Evolutionary conservation across 495 filamentous ascomycete species (phyloP), one percentile per base, ranked within the genome.

Genomic region (Trypethelium eluteriae): DNA sequence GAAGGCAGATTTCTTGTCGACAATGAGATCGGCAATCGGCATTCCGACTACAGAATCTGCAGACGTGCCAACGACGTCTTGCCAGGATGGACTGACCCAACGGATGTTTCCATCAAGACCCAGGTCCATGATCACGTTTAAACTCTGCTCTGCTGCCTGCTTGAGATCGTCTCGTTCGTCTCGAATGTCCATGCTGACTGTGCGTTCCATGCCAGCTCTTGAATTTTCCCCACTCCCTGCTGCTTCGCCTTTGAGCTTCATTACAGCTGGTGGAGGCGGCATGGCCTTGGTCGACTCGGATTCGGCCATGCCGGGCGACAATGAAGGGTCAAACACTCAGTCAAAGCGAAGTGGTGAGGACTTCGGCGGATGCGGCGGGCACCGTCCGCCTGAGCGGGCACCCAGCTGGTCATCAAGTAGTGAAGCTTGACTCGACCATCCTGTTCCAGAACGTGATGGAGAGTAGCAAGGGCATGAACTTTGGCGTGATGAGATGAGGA

Each of bases 31-130:
- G 39, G 89, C 83, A 68, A 98, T 92, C 62, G 88, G 79, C 62
- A 84, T 89, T 62, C 90, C 89, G 63, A 89, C 80, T 62, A 97
- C 87, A 12, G 88, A 83, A 16, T 89, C 85, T 18, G 86, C 84
- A 50, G 82, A 71, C 3, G 90, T 92, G 62, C 94, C 94, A 59
- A 98, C 87, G 56, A 98, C 89, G 72, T 96, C 91, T 66, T 85
- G 85, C 94, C 94, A 98, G n/a, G 93, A 96, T 9, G 92, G 89
- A 76, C 93, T 98, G 66, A 94, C 93, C 91, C 95, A 98, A 73
- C 90, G 86, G 70, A 98, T 88, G 47, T 84, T 87, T 61, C 91
- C 91, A 71, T 96, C 90, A 61, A 98, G 81, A 70, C 88, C 90
- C 63, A 98, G 83, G 76, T 98, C 92, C 73, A 98, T 79, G 70